Base-by-base conservation (phyloP, 1,139 yeast genomes). In the Taphrina pruni region DNA sequence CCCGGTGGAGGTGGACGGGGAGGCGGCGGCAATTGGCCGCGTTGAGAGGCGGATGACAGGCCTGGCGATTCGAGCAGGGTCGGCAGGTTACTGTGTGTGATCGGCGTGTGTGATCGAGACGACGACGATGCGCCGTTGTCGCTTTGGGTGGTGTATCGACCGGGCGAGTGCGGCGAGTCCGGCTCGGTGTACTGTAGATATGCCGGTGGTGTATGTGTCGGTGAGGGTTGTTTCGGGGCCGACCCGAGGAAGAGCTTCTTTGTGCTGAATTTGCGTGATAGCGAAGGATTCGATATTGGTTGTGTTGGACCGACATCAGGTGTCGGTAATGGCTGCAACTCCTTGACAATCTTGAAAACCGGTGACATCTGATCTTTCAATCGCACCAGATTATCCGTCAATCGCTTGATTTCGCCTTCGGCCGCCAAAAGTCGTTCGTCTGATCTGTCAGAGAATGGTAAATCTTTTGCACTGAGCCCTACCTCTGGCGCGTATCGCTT, bases 321-420 rank as follows among this genome's bases (percentile, higher is more conserved):
- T 14, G 80, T 79, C 5, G 83, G 83, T 64, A 81, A 74, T 11
- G 83, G 83, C 71, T 79, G 80, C 60, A 77, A 73, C 65, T 81
- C 83, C 72, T 81, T 81, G 70, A 75, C 79, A 65, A 77, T 72
- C 50, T 80, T 76, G 72, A 79, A 79, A 11, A 80, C 73, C 36
- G 83, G 83, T 46, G 80, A 70, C 56, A 80, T 71, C 67, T 80
- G 83, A 57, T 80, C 80, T n/a, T 83, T 74, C 39, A 81, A 74
- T 50, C 79, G 72, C 17, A 74, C 70, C 67, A 77, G 75, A 55
- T 73, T 72, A 4, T 80, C 82, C 41, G 73, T 65, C 17, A 81
- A 75, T 55, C 75, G 73, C 69, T 75, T 74, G 68, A 80, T 74
- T 71, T 79, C 82, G 11, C 71, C 72, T 65, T 80, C 82, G 6